Conservation (phyloP, 192 early-diverging fungal genomes). For the Backusella sp. region DNA sequence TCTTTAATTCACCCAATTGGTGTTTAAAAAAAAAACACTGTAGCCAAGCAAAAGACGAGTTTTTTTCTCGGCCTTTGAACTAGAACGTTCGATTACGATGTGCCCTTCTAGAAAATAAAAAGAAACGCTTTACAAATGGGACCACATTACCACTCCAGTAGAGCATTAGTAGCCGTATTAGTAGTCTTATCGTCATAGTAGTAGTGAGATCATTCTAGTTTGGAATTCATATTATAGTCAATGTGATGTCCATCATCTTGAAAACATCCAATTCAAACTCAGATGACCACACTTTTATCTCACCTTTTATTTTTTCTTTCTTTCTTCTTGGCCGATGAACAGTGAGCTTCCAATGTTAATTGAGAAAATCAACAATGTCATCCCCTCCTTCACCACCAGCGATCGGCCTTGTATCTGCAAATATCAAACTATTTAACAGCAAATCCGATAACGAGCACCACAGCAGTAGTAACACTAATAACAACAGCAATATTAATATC, state of each 20-base stretch:
- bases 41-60: not conserved
- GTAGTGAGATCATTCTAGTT: not conserved
- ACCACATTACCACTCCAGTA: too few relatives aligned
- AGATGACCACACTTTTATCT: not conserved
- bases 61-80: not conserved
- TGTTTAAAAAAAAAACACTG: not conserved
- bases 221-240: not conserved
- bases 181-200: not conserved
- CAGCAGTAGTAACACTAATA: not conserved
- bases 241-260: not conserved
- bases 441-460: constrained; percentile 9
- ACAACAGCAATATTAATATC: not conserved
- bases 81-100: not conserved
- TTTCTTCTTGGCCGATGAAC: constrained; percentile 12
- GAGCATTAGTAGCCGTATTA: not conserved
- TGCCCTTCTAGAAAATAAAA: not conserved
- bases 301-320: not conserved
- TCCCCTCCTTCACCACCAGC: constrained; percentile 15
- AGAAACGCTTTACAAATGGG: not conserved
- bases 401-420: constrained; percentile 29
- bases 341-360: constrained; percentile 6
- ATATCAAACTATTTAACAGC: constrained; percentile 32
- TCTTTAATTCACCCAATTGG: not conserved
- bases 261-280: not conserved
- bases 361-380: constrained; percentile 23